Conservation (phyloP, 768 basidiomycete genomes). For the Xerocomus spinulosus region DNA sequence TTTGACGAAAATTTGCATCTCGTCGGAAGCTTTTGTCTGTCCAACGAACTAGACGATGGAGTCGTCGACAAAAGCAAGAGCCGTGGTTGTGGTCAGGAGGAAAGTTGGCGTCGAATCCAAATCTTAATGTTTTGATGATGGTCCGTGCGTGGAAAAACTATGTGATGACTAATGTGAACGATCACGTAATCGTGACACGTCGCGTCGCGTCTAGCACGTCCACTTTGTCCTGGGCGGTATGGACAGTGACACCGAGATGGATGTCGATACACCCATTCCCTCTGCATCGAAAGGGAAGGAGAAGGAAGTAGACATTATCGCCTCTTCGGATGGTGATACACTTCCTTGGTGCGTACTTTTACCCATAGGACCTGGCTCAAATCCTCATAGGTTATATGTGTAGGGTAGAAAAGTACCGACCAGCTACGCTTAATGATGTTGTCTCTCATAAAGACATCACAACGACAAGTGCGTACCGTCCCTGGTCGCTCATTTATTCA, state of each 20-base stretch:
- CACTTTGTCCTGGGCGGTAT: no score
- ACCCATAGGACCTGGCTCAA: background rate
- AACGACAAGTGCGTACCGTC: constrained; percentile 63
- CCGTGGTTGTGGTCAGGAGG: constrained; percentile 31
- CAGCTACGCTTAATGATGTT: constrained; percentile 86
- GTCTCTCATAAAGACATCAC: constrained; percentile 97
- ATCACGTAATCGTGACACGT: constrained; percentile 11
- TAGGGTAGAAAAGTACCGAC: constrained; percentile 98
- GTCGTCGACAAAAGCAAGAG: constrained; percentile 86
- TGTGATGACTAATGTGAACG: constrained; percentile 13
- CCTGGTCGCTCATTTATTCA: background rate
- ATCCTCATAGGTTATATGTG: constrained; percentile 1
- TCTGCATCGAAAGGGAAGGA: constrained; percentile 61
- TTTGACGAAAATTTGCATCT: constrained; percentile 99
- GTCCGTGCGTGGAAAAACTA: constrained; percentile 37
- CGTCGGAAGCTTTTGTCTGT: constrained; percentile 75
- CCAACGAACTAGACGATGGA: constrained; percentile 88
- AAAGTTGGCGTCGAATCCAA: constrained; percentile 17
- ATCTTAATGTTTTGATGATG: constrained; percentile 38
- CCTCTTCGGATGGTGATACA: constrained; percentile 52
- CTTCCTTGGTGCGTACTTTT: constrained; percentile 70
- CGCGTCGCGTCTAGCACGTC: constrained; percentile 23
- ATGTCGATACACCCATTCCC: constrained; percentile 35
- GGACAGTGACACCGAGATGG: constrained; percentile 48
- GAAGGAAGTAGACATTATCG: constrained; percentile 47